phyloP scores from a whole-genome alignment of 257 asterid genomes.

The Scutellaria baicalensis region DNA sequence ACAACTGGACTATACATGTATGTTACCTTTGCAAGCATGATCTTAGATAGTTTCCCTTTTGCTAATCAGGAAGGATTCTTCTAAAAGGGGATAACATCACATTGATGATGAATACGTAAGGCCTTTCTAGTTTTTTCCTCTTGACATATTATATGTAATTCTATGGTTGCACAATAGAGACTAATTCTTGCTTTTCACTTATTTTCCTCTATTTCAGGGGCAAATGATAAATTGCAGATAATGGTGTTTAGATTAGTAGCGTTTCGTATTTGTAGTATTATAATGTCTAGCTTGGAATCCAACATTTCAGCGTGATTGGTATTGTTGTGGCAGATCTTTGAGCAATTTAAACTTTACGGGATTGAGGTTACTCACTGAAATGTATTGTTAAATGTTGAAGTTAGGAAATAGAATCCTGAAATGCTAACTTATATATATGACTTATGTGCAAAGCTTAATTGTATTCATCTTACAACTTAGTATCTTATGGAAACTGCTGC shows the following conservation, averaged over 20 bases:
- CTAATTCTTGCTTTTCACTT: background rate
- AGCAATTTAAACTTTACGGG: too few relatives aligned
- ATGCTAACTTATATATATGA: too few relatives aligned
- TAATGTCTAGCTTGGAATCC: background rate
- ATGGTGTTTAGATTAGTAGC: background rate
- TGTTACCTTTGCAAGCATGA: background rate
- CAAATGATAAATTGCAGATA: constrained; percentile 4
- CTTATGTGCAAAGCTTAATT: too few relatives aligned
- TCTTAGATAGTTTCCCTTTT: background rate
- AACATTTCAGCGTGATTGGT: too few relatives aligned
- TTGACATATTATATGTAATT: background rate
- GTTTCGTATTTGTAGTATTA: background rate
- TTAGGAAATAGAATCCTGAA: too few relatives aligned
- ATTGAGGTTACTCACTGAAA: too few relatives aligned
- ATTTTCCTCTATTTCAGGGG: constrained; percentile 8
- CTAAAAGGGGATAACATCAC: constrained; percentile 49
- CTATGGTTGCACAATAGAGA: background rate
- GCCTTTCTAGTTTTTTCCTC: background rate
- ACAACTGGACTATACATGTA: background rate
- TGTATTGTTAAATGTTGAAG: too few relatives aligned
- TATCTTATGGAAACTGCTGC: too few relatives aligned
- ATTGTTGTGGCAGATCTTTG: too few relatives aligned
- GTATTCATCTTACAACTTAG: too few relatives aligned
- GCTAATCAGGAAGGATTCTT: constrained; percentile 37
- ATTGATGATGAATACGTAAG: constrained; percentile 49